Base-by-base conservation (phyloP, 495 filamentous ascomycete genomes). In the Podospora conica region DNA sequence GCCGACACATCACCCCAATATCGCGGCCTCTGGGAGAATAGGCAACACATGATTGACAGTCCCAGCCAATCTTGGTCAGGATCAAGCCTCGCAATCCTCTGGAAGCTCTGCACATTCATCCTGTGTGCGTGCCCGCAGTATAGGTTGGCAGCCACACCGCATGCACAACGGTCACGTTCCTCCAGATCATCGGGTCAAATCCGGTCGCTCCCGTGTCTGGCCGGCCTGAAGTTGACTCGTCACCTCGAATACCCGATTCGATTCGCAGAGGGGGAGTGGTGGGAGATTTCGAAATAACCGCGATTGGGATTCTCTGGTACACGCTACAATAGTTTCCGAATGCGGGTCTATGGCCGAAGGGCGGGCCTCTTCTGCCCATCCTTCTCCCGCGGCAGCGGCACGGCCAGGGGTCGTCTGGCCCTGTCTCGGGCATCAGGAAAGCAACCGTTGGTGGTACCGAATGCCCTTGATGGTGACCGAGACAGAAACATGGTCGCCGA, bases 171-270 rank as follows among this genome's bases (percentile, higher is more conserved):
- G 53, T 64, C 63, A 64, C 63, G 58, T 40, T 58, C 63, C 31
- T 53, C 53, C 63, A 64, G 63, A 64, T 64, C 63, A 64, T 64
- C 63, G 33, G 63, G 58, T 58, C 63, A 64, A 64, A 64, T 53
- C 40, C 63, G 63, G 58, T 64, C 28, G 63, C 23, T 56, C 48
- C 18, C 53, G 24, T 55, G 9, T 15, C 27, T n/a, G 40, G 9
- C 27, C 59, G 31, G 58, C 15, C 21, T 2, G 58, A 60, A 58
- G 12, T 6, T 27, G 58, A 59, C 58, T 29, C 58, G 29, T 27
- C 58, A 29, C 21, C 59, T 53, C 29, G 28, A 23, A n/a, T 40
- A n/a, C 33, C 27, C 40, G 40, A 48, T 48, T 48, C 18, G 40
- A 48, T 7, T 48, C 40, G 18, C 18, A 40, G 10, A 10, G 10